Percentiles rank a stretch among this genome's conserved stretches.
phyloP scores from a whole-genome alignment of 345 rosid species.

The Dovyalis caffra region DNA sequence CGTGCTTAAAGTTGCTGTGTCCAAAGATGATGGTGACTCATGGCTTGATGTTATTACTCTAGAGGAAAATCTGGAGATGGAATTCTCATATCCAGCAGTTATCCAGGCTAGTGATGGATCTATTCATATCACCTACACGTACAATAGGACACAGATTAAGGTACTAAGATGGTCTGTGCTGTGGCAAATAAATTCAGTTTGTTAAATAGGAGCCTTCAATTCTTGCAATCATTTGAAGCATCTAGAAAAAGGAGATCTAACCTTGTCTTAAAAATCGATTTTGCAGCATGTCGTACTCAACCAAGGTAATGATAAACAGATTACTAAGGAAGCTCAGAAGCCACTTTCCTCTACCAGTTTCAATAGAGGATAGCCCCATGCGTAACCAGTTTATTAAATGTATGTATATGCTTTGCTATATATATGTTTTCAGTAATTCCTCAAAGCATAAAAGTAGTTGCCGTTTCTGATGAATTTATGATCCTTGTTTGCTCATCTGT shows the following conservation, averaged over 20 bases:
- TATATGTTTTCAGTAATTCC: background rate
- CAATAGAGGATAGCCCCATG: background rate
- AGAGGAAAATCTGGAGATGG: constrained; percentile 67
- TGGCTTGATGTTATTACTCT: constrained; percentile 69
- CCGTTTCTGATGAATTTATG: background rate
- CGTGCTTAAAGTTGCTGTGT: constrained; percentile 70
- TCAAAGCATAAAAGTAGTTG: background rate
- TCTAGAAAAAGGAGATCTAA: constrained; percentile 5
- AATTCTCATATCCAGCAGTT: constrained; percentile 87
- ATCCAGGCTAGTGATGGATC: constrained; percentile 73
- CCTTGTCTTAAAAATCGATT: constrained; percentile 3
- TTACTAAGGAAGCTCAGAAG: constrained; percentile 6
- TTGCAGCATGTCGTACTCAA: constrained; percentile 56
- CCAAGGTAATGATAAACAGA: constrained; percentile 28
- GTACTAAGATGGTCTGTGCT: constrained; percentile 27
- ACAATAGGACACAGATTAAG: constrained; percentile 87
- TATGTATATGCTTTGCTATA: background rate
- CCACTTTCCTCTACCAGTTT: constrained; percentile 9
- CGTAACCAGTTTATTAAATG: background rate
- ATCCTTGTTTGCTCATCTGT: background rate
- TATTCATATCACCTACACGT: constrained; percentile 85
- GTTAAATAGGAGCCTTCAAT: background rate
- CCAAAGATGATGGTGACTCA: constrained; percentile 71
- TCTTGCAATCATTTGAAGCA: constrained; percentile 1
- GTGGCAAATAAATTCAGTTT: background rate